Evolutionary conservation across 106 monocot genomes (phyloP).

Genomic region (Dendrobium nobile): DNA sequence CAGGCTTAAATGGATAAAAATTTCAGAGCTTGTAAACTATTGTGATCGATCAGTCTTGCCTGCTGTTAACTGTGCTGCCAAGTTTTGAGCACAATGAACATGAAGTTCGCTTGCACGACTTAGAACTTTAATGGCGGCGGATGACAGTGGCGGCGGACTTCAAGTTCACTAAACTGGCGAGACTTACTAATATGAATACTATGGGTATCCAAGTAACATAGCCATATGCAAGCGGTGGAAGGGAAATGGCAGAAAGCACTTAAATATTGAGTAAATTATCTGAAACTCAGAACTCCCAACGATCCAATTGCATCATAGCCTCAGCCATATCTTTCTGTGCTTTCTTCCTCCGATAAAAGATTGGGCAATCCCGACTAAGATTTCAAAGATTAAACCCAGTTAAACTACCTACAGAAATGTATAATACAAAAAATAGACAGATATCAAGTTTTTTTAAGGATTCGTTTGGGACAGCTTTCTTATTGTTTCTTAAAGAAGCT

Average conservation of each 20-base stretch:
- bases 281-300: conserved; percentile 67
- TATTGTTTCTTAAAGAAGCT: too few species aligned
- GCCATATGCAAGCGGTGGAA: neutral
- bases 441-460: neutral
- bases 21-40: neutral
- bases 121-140: too few species aligned
- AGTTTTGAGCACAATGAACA: neutral
- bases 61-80: neutral
- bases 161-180: neutral
- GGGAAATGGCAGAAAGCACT: neutral
- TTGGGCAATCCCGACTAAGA: conserved; percentile 89
- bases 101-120: too few species aligned
- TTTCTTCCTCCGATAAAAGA: conserved; percentile 95
- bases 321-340: conserved; percentile 99
- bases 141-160: too few species aligned
- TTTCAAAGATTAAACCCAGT: neutral
- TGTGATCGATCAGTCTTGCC: neutral
- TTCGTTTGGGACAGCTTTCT: too few species aligned
- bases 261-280: neutral
- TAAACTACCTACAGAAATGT: neutral
- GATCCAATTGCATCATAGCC: conserved; percentile 78
- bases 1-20: neutral
- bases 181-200: neutral
- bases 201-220: neutral
- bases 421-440: neutral